Conservation (phyloP, 306 rosid species). For the Vigna radiata region DNA sequence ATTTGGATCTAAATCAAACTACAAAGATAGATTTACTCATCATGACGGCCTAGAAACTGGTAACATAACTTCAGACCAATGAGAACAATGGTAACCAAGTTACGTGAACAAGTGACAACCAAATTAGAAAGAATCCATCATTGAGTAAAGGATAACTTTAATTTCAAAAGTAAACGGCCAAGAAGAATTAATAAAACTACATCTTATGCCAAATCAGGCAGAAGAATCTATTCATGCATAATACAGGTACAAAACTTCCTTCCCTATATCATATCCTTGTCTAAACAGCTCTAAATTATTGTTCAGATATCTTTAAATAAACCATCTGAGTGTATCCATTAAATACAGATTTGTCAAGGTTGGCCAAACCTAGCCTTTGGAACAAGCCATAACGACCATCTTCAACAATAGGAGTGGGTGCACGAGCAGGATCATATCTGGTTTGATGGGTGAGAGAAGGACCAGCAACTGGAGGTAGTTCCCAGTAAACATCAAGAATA, state of each 20-base stretch:
- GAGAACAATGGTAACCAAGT: constrained; percentile 6
- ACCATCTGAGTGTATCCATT: constrained; percentile 99
- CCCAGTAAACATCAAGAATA: constrained; percentile 96
- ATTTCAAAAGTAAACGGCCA: constrained; percentile 22
- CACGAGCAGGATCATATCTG: constrained; percentile 96
- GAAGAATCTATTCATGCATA: constrained; percentile 41
- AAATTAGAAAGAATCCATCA: background rate
- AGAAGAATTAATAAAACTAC: constrained; percentile 31
- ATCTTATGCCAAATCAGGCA: constrained; percentile 52
- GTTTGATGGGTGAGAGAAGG: constrained; percentile 99
- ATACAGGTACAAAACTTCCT: constrained; percentile 45
- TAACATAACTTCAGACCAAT: background rate
- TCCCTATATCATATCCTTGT: constrained; percentile 45
- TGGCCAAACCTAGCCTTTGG: constrained; percentile 76
- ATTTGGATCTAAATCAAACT: too few species aligned
- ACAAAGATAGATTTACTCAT: too few species aligned
- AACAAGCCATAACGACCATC: constrained; percentile 91
- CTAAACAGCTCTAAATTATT: constrained; percentile 53
- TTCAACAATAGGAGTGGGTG: constrained; percentile 80
- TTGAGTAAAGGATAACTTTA: constrained; percentile 21
- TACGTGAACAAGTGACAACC: background rate
- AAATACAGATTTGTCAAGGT: constrained; percentile 82
- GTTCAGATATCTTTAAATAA: constrained; percentile 85
- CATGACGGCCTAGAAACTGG: too few species aligned
- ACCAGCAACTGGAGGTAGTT: constrained; percentile 96